phyloP scores from a whole-genome alignment of 75 land plant genomes.

The Picea sitchensis region DNA sequence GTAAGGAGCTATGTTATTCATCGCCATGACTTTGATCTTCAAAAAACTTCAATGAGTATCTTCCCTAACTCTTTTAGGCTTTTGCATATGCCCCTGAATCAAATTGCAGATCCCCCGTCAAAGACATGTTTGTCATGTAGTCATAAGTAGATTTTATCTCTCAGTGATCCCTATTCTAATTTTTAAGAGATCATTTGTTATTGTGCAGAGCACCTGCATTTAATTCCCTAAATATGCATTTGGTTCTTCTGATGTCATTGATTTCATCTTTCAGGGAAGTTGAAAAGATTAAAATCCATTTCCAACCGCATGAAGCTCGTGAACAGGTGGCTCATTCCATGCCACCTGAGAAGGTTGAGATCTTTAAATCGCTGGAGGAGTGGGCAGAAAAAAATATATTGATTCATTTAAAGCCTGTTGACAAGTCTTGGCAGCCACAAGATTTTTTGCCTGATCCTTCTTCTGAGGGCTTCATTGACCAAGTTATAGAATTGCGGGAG shows the following conservation, averaged over 20 bases:
- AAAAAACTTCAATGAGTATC: no score
- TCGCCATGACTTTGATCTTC: no score
- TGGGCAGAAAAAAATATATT: conserved; percentile 46
- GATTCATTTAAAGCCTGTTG: conserved; percentile 46
- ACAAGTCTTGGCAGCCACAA: conserved; percentile 66
- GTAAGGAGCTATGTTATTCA: no score
- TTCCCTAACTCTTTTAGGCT: no score
- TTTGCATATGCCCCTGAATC: no score
- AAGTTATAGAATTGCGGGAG: conserved; percentile 45
- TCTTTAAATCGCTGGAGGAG: conserved; percentile 43
- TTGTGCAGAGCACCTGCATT: no score
- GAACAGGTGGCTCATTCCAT: conserved; percentile 39
- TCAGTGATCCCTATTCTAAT: no score
- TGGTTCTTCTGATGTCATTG: background rate
- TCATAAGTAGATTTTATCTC: no score
- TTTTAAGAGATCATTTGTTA: no score
- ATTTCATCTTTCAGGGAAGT: conserved; percentile 13
- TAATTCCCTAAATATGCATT: no score
- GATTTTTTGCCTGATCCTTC: conserved; percentile 56
- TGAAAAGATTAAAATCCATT: background rate
- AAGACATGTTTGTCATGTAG: no score
- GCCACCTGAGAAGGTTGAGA: conserved; percentile 51
- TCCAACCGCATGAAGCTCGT: conserved; percentile 30
- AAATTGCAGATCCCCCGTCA: no score
- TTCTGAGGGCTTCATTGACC: conserved; percentile 44